phyloP scores from a whole-genome alignment of 805 yeast species.

The Barnettozyma sucrosica region DNA sequence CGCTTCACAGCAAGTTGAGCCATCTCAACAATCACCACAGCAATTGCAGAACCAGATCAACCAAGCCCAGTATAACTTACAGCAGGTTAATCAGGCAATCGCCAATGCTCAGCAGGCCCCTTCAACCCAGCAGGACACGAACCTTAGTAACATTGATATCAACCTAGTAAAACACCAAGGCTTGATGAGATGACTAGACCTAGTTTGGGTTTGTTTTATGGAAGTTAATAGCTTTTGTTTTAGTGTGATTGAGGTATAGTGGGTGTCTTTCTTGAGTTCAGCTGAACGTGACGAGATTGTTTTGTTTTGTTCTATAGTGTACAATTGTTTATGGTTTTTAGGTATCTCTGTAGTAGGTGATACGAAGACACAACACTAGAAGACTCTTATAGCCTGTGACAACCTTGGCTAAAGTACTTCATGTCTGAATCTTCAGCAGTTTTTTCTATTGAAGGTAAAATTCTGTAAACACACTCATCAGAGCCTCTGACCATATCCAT shows the following conservation, averaged over 20 bases:
- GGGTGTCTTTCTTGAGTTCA: background rate
- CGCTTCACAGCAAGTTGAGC: background rate
- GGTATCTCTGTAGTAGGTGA: background rate
- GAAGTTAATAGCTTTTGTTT: too few species aligned
- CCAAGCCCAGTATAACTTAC: conserved; percentile 8
- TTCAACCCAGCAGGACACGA: conserved; percentile 15
- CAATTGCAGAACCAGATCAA: conserved; percentile 8
- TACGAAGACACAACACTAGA: too few species aligned
- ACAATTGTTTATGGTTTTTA: background rate
- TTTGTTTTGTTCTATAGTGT: background rate
- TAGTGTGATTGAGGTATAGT: background rate
- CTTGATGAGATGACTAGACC: conserved; percentile 4
- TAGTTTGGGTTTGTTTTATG: background rate
- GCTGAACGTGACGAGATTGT: background rate
- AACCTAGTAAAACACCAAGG: conserved; percentile 24
- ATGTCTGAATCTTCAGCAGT: too few species aligned
- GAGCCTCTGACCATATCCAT: conserved; percentile 24
- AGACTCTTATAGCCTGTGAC: background rate
- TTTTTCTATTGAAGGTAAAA: too few species aligned
- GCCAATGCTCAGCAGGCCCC: conserved; percentile 23
- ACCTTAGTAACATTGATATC: conserved; percentile 25
- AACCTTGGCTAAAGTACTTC: too few species aligned
- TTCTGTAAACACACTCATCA: conserved; percentile 1
- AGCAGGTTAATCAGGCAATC: conserved; percentile 23
- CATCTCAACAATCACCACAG: conserved; percentile 3